phyloP scores from a whole-genome alignment of 129 eudicot genomes.

The Tagetes erecta region DNA sequence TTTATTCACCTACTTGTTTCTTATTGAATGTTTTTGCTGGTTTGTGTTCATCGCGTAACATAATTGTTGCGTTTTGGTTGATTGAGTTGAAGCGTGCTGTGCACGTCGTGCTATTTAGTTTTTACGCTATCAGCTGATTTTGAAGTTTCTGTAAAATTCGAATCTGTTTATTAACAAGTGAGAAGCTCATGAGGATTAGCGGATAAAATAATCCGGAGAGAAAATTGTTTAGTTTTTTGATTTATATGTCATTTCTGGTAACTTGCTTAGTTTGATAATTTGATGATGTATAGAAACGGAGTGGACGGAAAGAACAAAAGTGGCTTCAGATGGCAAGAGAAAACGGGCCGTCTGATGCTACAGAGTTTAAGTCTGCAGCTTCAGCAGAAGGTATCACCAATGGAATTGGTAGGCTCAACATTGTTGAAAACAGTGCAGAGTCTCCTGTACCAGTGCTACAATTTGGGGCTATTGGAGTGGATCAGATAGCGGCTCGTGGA shows the following conservation, averaged over 20 bases:
- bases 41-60: background rate
- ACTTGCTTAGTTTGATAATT: constrained; percentile 18
- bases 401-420: constrained; percentile 33
- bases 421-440: constrained; percentile 47
- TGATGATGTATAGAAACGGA: constrained; percentile 41
- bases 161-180: background rate
- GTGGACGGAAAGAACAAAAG: constrained; percentile 41
- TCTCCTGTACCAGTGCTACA: constrained; percentile 38
- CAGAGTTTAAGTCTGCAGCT: constrained; percentile 32
- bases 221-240: background rate
- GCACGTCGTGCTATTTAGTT: background rate
- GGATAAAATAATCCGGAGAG: background rate
- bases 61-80: background rate
- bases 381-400: constrained; percentile 41
- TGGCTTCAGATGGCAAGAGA: constrained; percentile 56
- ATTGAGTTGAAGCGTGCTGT: background rate
- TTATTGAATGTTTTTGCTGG: background rate
- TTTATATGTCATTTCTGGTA: background rate
- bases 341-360: constrained; percentile 31
- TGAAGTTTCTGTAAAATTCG: background rate
- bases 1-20: background rate
- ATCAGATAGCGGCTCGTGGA: constrained; percentile 19
- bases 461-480: constrained; percentile 17
- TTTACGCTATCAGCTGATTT: background rate
- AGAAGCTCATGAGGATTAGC: background rate